Conservation (phyloP, 2,329 filamentous ascomycete genomes). For the Claviceps lovelessii region DNA sequence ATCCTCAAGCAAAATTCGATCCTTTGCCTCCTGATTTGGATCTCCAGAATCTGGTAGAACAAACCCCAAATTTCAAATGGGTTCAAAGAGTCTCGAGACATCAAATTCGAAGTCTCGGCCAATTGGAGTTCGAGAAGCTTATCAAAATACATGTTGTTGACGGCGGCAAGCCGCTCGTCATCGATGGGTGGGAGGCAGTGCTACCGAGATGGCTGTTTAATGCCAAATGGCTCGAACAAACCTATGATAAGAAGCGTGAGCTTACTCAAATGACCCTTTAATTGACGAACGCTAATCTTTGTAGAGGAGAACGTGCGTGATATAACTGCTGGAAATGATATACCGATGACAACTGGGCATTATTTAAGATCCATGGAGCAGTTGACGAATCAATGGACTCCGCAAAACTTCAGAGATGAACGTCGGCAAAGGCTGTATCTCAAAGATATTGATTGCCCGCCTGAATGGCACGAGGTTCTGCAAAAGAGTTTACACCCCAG, state of each 20-base stretch:
- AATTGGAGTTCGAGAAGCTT: conserved; percentile 72
- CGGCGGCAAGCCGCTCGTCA: conserved; percentile 74
- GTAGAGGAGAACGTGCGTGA: conserved; percentile 79
- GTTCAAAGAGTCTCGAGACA: conserved; percentile 65
- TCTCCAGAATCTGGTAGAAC: conserved; percentile 58
- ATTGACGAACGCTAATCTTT: conserved; percentile 10
- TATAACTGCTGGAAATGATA: conserved; percentile 54
- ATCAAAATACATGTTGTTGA: conserved; percentile 71
- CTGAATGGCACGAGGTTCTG: conserved; percentile 70
- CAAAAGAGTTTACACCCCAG: conserved; percentile 62
- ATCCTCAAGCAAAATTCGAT: conserved; percentile 80
- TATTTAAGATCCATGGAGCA: conserved; percentile 80
- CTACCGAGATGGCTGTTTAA: conserved; percentile 70
- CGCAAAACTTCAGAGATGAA: conserved; percentile 62
- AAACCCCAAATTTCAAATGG: conserved; percentile 73
- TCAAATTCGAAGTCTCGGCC: conserved; percentile 62
- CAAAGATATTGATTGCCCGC: conserved; percentile 92
- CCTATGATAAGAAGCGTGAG: conserved; percentile 65
- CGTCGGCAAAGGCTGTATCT: conserved; percentile 77
- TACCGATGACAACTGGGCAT: conserved; percentile 76
- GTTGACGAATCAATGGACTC: conserved; percentile 68
- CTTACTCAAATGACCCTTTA: conserved; percentile 2
- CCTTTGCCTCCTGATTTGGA: conserved; percentile 80
- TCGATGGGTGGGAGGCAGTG: conserved; percentile 71
- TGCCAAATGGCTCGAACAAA: conserved; percentile 62